Evolutionary conservation across 2,329 filamentous ascomycete species (phyloP), one percentile per base, ranked within the genome.

Genomic region (Trichophyton schoenleinii): DNA sequence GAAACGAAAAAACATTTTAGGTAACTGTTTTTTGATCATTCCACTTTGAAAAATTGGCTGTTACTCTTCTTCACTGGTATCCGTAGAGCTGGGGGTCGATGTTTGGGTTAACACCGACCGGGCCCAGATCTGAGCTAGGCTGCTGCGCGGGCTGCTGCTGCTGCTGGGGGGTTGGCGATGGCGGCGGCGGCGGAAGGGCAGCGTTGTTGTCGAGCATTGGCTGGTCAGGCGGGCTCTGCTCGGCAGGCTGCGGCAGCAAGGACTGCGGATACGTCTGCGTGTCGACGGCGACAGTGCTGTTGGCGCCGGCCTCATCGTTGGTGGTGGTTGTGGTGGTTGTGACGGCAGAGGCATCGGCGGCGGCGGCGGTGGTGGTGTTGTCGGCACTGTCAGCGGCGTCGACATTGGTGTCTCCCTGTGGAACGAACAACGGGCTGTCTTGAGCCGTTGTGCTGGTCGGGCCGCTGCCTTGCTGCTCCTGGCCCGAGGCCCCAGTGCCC

Each of bases 21-120:
- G 34, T 36, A 11, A 36, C 34, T 11, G 34, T 22, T 22, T 22
- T 36, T 36, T 28, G 34, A 36, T 36, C 34, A 36, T 36, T 36
- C 34, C 34, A 36, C 11, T 36, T 36, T 8, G 34, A 9, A 34
- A 9, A 3, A 25, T 49, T 49, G 49, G 49, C 49, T 55, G 25
- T 34, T 13, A 15, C 11, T 55, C 28, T 15, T 55, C 49, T 55
- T 55, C 49, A 55, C 49, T 34, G 49, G 34, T 55, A 55, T 55
- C n/a, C 49, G 49, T 55, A 55, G 49, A 55, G 49, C 49, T 7
- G 31, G 48, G 48, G 48, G 11, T 53, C 48, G 48, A 53, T 53
- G 31, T 53, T 53, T 22, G 48, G 48, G 31, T 53, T 20, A 25
- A 28, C 3, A 28, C 4, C 25, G 25, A 28, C 25, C 4, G 3